A percentile compares a stretch with the other conserved stretches of the same genome.
These are phyloP conservation scores for Theobroma cacao DNA, from an alignment of 345 rosid species.

Conservation along the genomic window DNA sequence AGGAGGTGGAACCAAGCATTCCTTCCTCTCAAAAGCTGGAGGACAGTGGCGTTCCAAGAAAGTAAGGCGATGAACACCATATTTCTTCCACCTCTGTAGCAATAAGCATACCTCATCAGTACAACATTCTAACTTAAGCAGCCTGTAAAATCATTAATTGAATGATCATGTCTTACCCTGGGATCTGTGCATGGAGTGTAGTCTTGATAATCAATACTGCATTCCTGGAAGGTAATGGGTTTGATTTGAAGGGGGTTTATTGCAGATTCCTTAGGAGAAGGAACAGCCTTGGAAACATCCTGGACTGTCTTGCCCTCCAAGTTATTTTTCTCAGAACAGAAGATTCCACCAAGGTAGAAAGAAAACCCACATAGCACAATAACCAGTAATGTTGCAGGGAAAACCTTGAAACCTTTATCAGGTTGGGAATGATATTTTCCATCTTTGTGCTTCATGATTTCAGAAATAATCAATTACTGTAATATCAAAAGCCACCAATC, in stretches of 20 bases:
- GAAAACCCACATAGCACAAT: conserved; percentile 71
- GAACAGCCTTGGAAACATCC: conserved; percentile 38
- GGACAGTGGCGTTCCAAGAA: conserved; percentile 98
- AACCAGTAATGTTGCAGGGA: conserved; percentile 49
- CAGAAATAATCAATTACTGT: conserved; percentile 30
- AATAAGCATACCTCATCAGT: conserved; percentile 15
- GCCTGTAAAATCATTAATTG: not conserved
- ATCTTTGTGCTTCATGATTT: conserved; percentile 82
- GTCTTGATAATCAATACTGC: conserved; percentile 82
- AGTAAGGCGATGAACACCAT: conserved; percentile 76
- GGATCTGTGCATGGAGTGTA: conserved; percentile 99
- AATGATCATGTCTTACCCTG: conserved; percentile 41
- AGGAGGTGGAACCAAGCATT: conserved; percentile 96
- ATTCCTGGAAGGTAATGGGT: conserved; percentile 62
- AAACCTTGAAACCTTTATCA: conserved; percentile 46
- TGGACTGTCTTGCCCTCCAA: conserved; percentile 23
- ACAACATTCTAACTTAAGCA: not conserved
- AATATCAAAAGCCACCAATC: not conserved
- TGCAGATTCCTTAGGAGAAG: conserved; percentile 46
- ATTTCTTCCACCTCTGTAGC: conserved; percentile 90
- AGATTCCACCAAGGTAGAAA: conserved; percentile 87
- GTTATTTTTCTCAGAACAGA: conserved; percentile 50
- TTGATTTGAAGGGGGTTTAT: conserved; percentile 55
- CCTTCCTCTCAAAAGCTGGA: conserved; percentile 80
- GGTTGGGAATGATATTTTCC: conserved; percentile 54